A percentile compares a stretch with the other conserved stretches of the same genome.
phyloP scores from a whole-genome alignment of 768 basidiomycete genomes.

The Kockovaella imperatae region DNA sequence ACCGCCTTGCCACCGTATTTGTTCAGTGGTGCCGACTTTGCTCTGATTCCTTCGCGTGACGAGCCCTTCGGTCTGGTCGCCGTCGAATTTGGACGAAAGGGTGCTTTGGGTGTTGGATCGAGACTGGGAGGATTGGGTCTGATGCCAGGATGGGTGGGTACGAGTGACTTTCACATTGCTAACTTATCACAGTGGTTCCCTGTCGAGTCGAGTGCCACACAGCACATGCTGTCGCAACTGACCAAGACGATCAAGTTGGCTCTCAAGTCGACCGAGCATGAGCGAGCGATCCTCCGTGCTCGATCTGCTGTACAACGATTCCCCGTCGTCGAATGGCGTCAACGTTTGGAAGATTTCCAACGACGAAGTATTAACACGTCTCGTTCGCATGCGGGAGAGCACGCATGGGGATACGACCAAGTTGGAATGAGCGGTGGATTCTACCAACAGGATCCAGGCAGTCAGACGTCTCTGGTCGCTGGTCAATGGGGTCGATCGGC shows the following conservation, averaged over 20 bases:
- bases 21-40: constrained; percentile 92
- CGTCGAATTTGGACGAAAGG: constrained; percentile 92
- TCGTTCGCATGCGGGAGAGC: constrained; percentile 58
- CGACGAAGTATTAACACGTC: constrained; percentile 68
- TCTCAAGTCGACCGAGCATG: constrained; percentile 79
- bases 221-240: constrained; percentile 88
- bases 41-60: constrained; percentile 88
- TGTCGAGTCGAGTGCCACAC: constrained; percentile 84
- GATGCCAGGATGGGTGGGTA: constrained; percentile 92
- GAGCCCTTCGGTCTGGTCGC: constrained; percentile 94
- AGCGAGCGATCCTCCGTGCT: constrained; percentile 84
- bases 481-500: constrained; percentile 21
- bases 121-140: constrained; percentile 88
- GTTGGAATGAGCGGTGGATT: constrained; percentile 26
- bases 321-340: constrained; percentile 97
- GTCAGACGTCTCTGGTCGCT: constrained; percentile 23
- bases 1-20: constrained; percentile 86
- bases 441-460: constrained; percentile 27
- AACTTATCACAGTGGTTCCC: constrained; percentile 72
- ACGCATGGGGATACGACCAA: constrained; percentile 53
- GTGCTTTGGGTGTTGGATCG: constrained; percentile 89
- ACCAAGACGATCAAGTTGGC: constrained; percentile 93
- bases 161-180: constrained; percentile 5
- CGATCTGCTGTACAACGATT: constrained; percentile 91
- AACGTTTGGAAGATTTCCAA: constrained; percentile 91